Percentiles rank a stretch among this genome's conserved stretches.
Evolutionary conservation across 768 basidiomycete genomes (phyloP).

Genomic region (Boletus sensibilis): DNA sequence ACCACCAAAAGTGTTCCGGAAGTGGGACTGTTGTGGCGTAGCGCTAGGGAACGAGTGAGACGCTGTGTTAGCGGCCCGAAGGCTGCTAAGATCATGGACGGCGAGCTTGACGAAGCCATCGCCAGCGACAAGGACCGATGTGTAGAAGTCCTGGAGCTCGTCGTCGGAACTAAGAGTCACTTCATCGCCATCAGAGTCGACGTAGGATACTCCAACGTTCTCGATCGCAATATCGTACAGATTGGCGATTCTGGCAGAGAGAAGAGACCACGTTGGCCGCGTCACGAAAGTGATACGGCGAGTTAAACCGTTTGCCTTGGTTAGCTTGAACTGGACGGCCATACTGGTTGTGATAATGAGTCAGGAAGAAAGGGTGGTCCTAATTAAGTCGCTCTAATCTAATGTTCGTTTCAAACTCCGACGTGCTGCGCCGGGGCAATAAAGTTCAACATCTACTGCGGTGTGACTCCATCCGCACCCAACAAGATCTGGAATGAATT

Average conservation of each 20-base stretch:
- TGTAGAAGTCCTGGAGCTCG: constrained; percentile 75
- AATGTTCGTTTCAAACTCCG: constrained; percentile 43
- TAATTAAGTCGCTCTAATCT: constrained; percentile 16
- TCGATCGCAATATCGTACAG: constrained; percentile 56
- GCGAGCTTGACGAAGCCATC: constrained; percentile 50
- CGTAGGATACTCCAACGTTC: constrained; percentile 65
- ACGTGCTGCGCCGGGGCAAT: constrained; percentile 32
- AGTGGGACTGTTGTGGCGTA: constrained; percentile 35
- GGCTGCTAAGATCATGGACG: constrained; percentile 54
- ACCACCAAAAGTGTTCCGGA: constrained; percentile 62
- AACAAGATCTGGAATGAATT: not conserved
- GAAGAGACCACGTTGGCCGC: constrained; percentile 53
- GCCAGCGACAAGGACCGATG: constrained; percentile 27
- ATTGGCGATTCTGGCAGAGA: constrained; percentile 54
- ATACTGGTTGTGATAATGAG: constrained; percentile 40
- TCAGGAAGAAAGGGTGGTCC: constrained; percentile 11
- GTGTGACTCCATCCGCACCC: not conserved
- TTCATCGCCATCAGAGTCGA: constrained; percentile 71
- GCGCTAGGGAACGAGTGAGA: constrained; percentile 34
- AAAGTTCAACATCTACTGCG: constrained; percentile 6
- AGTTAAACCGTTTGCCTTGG: constrained; percentile 52
- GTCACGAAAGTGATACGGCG: constrained; percentile 56
- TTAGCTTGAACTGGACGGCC: constrained; percentile 64
- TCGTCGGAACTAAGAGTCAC: constrained; percentile 75
- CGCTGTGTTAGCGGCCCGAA: constrained; percentile 35